phyloP scores from a whole-genome alignment of 1,284 basidiomycete species.

The Pisolithus thermaeus region DNA sequence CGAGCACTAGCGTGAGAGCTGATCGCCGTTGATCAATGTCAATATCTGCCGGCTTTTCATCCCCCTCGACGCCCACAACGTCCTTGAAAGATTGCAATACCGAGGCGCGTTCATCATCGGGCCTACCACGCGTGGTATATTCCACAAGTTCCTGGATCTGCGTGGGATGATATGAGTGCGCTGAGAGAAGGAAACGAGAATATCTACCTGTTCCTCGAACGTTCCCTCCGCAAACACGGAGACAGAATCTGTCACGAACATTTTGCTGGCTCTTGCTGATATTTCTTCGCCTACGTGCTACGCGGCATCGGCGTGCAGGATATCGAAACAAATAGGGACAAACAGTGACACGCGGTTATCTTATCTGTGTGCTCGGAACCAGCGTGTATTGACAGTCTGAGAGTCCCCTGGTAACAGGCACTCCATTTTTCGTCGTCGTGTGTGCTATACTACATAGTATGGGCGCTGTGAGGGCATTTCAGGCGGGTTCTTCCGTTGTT shows the following conservation, averaged over 20 bases:
- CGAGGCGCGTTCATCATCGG: conserved; percentile 62
- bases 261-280: conserved; percentile 8
- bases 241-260: conserved; percentile 54
- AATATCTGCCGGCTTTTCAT: conserved; percentile 46
- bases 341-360: conserved; percentile 10
- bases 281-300: conserved; percentile 7
- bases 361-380: background rate
- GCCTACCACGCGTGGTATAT: conserved; percentile 63
- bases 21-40: conserved; percentile 47
- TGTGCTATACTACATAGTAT: too few species aligned
- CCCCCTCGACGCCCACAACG: conserved; percentile 49
- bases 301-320: background rate
- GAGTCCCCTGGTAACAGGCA: too few species aligned
- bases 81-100: conserved; percentile 66
- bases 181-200: conserved; percentile 1
- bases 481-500: too few species aligned
- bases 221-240: conserved; percentile 86
- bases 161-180: conserved; percentile 3
- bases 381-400: too few species aligned
- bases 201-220: conserved; percentile 74
- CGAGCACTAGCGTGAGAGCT: conserved; percentile 53
- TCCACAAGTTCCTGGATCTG: conserved; percentile 77
- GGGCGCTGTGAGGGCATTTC: too few species aligned
- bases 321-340: conserved; percentile 10
- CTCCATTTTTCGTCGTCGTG: too few species aligned